These are phyloP conservation scores for Aspergillus tanneri DNA, from an alignment of 2,329 filamentous ascomycete genomes.

Conservation along the genomic window DNA sequence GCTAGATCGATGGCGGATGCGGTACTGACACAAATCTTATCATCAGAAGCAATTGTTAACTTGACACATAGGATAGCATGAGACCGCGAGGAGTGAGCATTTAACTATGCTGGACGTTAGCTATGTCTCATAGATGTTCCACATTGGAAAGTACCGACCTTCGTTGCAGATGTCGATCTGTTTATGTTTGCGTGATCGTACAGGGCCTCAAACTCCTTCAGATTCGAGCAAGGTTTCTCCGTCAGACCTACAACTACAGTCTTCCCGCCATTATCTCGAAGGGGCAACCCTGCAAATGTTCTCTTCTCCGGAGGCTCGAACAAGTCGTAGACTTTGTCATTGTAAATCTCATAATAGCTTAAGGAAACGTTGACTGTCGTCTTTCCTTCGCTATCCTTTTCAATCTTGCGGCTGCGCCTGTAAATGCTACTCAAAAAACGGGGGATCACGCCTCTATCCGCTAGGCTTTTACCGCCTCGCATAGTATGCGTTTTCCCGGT, in stretches of 20 bases:
- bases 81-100: constrained; percentile 84
- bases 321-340: constrained; percentile 89
- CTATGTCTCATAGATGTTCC: neutral
- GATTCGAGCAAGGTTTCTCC: constrained; percentile 74
- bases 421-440: constrained; percentile 82
- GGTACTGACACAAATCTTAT: constrained; percentile 71
- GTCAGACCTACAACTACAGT: constrained; percentile 83
- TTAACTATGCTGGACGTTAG: constrained; percentile 55
- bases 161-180: constrained; percentile 83
- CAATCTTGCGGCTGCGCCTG: constrained; percentile 77
- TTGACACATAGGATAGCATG: constrained; percentile 92
- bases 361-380: constrained; percentile 72
- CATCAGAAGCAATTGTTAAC: constrained; percentile 70
- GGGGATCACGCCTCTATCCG: constrained; percentile 84
- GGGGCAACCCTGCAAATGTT: constrained; percentile 72
- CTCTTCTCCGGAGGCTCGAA: constrained; percentile 87
- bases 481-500: constrained; percentile 96
- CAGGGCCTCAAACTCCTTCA: constrained; percentile 85
- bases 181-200: constrained; percentile 93
- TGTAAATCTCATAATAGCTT: constrained; percentile 96
- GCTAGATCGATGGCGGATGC: constrained; percentile 93
- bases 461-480: constrained; percentile 82
- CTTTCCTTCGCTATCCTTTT: constrained; percentile 70
- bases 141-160: constrained; percentile 46
- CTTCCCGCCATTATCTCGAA: constrained; percentile 82